phyloP scores from a whole-genome alignment of 768 basidiomycete genomes.

The Gymnopilus junonius region DNA sequence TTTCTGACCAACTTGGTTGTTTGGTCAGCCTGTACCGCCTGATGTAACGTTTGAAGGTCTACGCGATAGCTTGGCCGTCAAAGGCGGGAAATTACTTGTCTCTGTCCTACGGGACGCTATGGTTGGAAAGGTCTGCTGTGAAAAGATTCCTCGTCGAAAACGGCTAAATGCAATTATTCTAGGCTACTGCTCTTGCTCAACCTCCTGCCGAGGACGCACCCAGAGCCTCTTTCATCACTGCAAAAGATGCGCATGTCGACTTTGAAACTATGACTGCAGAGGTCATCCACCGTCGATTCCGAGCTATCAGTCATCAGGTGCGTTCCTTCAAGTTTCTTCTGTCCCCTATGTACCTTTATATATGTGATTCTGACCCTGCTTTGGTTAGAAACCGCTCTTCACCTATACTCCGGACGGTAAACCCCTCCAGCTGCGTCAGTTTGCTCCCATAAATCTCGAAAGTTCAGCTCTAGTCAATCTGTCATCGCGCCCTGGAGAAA shows the following conservation, averaged over 20 bases:
- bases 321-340: not conserved
- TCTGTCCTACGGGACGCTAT: conserved; percentile 69
- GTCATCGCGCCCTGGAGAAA: conserved; percentile 7
- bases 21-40: conserved; percentile 52
- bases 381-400: conserved; percentile 18
- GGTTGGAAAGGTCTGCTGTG: conserved; percentile 49
- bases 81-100: conserved; percentile 76
- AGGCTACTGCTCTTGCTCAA: conserved; percentile 61
- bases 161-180: not conserved
- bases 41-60: conserved; percentile 57
- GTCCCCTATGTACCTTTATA: not conserved
- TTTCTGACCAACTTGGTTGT: not conserved
- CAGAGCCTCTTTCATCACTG: conserved; percentile 64
- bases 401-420: conserved; percentile 18
- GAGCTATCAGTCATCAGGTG: conserved; percentile 76
- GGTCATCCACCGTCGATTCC: conserved; percentile 55
- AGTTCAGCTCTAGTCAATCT: not conserved
- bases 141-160: not conserved
- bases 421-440: conserved; percentile 15
- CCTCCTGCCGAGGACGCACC: conserved; percentile 34
- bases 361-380: not conserved
- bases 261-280: conserved; percentile 62
- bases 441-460: not conserved
- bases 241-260: conserved; percentile 55
- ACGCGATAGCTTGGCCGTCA: conserved; percentile 58